Evolutionary conservation across 176 grass and related monocot genomes (phyloP).

Genomic region (Musa beccarii): DNA sequence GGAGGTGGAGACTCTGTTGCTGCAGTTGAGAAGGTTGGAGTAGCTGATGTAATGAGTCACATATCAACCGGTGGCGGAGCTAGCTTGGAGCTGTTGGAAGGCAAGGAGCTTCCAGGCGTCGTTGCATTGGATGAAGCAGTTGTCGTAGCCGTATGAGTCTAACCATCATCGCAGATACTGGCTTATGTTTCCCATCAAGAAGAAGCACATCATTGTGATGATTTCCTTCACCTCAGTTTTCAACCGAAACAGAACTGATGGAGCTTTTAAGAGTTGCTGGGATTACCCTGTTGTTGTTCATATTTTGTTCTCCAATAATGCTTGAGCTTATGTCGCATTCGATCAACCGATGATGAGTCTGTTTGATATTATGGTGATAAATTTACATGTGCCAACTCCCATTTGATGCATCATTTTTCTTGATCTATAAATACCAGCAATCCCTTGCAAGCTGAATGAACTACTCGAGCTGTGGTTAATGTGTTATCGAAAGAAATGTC

Average conservation of each 20-base stretch:
- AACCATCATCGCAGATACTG: constrained; percentile 12
- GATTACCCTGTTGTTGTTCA: neutral
- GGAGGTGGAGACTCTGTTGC: constrained; percentile 75
- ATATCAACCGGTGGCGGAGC: constrained; percentile 71
- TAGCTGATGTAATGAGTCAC: constrained; percentile 74
- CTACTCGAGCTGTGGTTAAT: no score
- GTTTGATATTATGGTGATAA: no score
- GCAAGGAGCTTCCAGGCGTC: constrained; percentile 64
- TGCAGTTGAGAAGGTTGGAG: constrained; percentile 71
- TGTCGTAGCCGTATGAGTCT: constrained; percentile 40
- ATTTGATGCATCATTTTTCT: no score
- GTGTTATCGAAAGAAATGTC: no score
- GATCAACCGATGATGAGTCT: no score
- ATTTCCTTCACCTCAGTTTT: neutral
- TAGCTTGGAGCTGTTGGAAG: constrained; percentile 72
- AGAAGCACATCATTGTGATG: neutral
- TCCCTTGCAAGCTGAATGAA: no score
- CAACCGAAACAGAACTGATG: neutral
- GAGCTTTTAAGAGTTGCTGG: neutral
- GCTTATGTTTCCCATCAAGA: neutral
- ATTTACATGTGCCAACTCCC: no score
- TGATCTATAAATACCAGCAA: no score
- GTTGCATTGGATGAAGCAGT: constrained; percentile 45
- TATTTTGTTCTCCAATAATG: neutral
- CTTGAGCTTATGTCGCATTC: no score